Evolutionary conservation across 805 yeast genomes (phyloP).

Genomic region (Kluyveromyces starmeri): DNA sequence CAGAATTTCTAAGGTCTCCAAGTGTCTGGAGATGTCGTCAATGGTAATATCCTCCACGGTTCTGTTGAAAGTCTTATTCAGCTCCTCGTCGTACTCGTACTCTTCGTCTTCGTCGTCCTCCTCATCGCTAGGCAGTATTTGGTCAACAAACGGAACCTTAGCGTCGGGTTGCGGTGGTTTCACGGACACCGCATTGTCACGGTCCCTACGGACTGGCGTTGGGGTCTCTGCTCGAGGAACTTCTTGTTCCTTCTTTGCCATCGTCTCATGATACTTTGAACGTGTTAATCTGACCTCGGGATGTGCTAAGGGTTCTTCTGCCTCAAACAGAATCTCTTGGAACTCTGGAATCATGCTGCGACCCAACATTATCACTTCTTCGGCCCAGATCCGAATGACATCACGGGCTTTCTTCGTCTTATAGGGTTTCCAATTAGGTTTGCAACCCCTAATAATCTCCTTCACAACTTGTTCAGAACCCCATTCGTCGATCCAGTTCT

Average conservation of each 20-base stretch:
- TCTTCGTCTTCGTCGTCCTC: slow-evolving; percentile 31
- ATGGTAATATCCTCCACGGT: slow-evolving; percentile 33
- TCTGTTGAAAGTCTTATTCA: slow-evolving; percentile 30
- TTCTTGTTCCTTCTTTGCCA: slow-evolving; percentile 2
- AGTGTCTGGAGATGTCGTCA: slow-evolving; percentile 31
- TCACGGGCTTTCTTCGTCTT: slow-evolving; percentile 42
- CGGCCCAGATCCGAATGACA: slow-evolving; percentile 51
- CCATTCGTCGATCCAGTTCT: slow-evolving; percentile 56
- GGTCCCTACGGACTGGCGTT: slow-evolving; percentile 6
- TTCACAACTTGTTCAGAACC: slow-evolving; percentile 52
- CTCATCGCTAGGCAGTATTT: slow-evolving; percentile 23
- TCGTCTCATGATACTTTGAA: slow-evolving; percentile 4
- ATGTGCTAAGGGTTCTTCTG: slow-evolving; percentile 3
- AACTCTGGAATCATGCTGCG: slow-evolving; percentile 50
- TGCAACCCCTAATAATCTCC: slow-evolving; percentile 62
- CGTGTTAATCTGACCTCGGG: not conserved
- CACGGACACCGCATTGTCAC: not conserved
- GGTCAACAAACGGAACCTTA: slow-evolving; percentile 24
- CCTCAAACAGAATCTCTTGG: slow-evolving; percentile 20
- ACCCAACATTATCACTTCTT: slow-evolving; percentile 53
- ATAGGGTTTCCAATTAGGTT: slow-evolving; percentile 52
- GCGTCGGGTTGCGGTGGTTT: slow-evolving; percentile 3
- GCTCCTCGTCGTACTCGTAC: slow-evolving; percentile 29
- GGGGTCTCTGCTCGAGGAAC: slow-evolving; percentile 11
- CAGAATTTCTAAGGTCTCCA: slow-evolving; percentile 28